phyloP scores from a whole-genome alignment of 2,329 filamentous ascomycete species.

The Tolypocladium paradoxum region DNA sequence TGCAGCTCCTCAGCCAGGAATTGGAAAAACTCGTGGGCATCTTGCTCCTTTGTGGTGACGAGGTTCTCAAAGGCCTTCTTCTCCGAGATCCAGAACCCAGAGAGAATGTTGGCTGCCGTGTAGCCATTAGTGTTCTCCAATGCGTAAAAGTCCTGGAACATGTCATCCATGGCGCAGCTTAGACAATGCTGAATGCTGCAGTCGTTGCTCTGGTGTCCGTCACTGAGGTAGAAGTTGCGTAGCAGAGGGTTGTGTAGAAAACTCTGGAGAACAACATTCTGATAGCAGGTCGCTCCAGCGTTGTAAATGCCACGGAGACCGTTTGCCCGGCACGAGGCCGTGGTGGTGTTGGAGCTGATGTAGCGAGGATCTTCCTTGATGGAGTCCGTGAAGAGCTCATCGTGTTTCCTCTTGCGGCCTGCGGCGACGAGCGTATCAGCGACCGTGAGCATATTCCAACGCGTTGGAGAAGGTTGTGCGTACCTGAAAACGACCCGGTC shows the following conservation, averaged over 20 bases:
- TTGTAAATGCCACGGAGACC: slow-evolving; percentile 92
- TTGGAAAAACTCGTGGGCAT: slow-evolving; percentile 95
- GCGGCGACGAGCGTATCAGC: neutral
- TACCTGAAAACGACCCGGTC: slow-evolving; percentile 54
- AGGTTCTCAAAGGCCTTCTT: slow-evolving; percentile 61
- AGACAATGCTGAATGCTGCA: slow-evolving; percentile 56
- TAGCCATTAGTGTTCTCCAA: slow-evolving; percentile 78
- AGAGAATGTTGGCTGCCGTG: slow-evolving; percentile 78
- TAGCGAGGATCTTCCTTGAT: slow-evolving; percentile 64
- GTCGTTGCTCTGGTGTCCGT: slow-evolving; percentile 71
- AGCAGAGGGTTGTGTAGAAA: slow-evolving; percentile 90
- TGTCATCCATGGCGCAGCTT: slow-evolving; percentile 62
- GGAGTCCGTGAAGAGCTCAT: slow-evolving; percentile 56
- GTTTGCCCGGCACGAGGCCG: slow-evolving; percentile 73
- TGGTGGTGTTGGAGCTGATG: slow-evolving; percentile 66
- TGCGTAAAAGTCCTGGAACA: slow-evolving; percentile 62
- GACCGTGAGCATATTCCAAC: slow-evolving; percentile 1
- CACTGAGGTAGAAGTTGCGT: slow-evolving; percentile 82
- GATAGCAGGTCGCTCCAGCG: slow-evolving; percentile 96
- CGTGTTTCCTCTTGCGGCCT: slow-evolving; percentile 66
- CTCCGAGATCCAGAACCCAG: slow-evolving; percentile 82
- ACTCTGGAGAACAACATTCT: slow-evolving; percentile 90
- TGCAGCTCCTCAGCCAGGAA: slow-evolving; percentile 90
- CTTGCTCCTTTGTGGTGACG: slow-evolving; percentile 89
- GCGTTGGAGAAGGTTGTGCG: slow-evolving; percentile 9